Evolutionary conservation across 306 rosid species (phyloP).

Genomic region (Gillenia trifoliata): DNA sequence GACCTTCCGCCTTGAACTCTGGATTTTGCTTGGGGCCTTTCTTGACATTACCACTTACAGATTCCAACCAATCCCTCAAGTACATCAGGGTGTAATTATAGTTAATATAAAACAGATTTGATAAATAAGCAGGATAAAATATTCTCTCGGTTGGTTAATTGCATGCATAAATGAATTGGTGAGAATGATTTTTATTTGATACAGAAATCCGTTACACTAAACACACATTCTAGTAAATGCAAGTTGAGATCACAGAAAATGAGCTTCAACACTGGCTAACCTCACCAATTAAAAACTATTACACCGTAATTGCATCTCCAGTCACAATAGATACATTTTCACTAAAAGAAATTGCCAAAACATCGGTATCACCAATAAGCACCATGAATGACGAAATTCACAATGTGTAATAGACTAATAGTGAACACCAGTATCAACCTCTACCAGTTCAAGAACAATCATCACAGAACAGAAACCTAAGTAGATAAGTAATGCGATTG

Average conservation of each 20-base stretch:
- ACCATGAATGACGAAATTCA: neutral
- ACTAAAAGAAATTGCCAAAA: neutral
- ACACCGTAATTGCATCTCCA: neutral
- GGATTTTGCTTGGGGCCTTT: constrained; percentile 56
- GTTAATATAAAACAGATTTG: neutral
- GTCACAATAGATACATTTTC: neutral
- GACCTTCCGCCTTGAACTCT: constrained; percentile 59
- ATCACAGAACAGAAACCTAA: neutral
- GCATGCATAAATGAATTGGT: neutral
- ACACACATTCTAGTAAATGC: no score
- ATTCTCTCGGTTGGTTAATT: neutral
- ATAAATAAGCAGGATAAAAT: neutral
- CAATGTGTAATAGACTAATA: neutral
- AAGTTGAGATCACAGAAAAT: no score
- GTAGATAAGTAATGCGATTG: neutral
- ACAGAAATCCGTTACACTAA: neutral
- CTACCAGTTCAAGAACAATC: neutral
- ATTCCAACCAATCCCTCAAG: constrained; percentile 89
- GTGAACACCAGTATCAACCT: neutral
- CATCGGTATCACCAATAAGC: neutral
- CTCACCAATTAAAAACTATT: neutral
- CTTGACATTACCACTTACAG: constrained; percentile 59
- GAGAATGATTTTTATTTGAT: neutral
- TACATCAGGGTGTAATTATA: constrained; percentile 58
- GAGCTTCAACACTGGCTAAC: neutral